Base-by-base conservation (phyloP, 139 green algal genomes). In the Tetradesmus obliquus region DNA sequence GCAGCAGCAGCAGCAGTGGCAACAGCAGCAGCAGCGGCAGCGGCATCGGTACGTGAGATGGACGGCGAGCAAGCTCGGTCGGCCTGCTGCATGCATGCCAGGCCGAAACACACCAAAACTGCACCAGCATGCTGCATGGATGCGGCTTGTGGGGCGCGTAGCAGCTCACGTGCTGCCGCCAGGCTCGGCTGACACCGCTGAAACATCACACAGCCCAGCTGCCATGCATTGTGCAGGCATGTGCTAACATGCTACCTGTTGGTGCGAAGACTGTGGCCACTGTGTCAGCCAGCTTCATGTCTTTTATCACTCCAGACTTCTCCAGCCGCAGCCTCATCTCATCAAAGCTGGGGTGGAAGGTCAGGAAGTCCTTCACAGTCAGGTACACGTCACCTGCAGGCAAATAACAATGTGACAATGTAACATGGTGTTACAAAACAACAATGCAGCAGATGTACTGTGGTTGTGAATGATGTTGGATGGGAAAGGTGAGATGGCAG, bases 321-420 rank as follows among this genome's bases (percentile, higher is more conserved):
- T 32, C 55, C 13, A 86, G 51, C 51, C 15, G 12, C 51, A 71
- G 13, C 13, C 81, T 62, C 81, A 86, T 86, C 17, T 9, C 22
- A 51, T 66, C 55, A 45, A 74, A 88, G 3, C 55, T 6, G 15
- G 82, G 82, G 8, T 88, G 20, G 8, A 20, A 3, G 1, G 5
- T 5, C 20, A 88, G 82, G 55, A 88, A 88, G 22, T 54, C 82
- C 8, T 32, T 58, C 5, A 88, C 55, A 22, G 82, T 55, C 3
- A 54, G 13, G 55, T 88, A 88, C 82, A 88, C 82, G 9, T 88
- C 82, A 74, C 82, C 82, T 88, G 82, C 55, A 88, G 12, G 22
- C 9, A 71, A 20, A 45, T 45, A 12, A 71, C 60, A 71, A 20
- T 45, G 32, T 45, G 57, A 7, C 1, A 1, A 71, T 71, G 9